Percentiles rank a stretch among this genome's conserved stretches.
These are phyloP conservation scores for Dioscorea dumetorum DNA, from an alignment of 106 monocot species.

Conservation along the genomic window DNA sequence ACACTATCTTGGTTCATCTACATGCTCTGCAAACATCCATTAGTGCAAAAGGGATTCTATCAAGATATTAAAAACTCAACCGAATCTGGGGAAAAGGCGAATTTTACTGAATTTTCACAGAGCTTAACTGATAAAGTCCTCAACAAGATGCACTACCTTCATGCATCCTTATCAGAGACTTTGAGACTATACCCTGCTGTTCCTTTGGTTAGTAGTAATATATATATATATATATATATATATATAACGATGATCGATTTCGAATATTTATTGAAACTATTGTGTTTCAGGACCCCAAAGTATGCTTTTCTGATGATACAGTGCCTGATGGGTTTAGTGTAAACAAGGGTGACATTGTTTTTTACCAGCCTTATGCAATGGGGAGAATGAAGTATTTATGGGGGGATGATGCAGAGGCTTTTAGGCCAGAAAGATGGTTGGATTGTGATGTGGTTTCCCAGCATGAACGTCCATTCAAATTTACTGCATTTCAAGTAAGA, in stretches of 20 bases:
- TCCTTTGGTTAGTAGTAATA: conserved; percentile 20
- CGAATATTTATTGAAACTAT: neutral
- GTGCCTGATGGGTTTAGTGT: conserved; percentile 36
- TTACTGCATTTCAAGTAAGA: conserved; percentile 26
- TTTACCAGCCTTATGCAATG: conserved; percentile 29
- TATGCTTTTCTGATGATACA: conserved; percentile 14
- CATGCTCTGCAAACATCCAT: conserved; percentile 15
- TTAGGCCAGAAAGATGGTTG: conserved; percentile 35
- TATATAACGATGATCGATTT: too few species aligned
- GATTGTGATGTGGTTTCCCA: conserved; percentile 14
- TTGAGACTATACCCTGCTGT: conserved; percentile 48
- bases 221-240: neutral
- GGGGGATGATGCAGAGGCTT: conserved; percentile 39
- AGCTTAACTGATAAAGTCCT: conserved; percentile 27
- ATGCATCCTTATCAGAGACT: conserved; percentile 47
- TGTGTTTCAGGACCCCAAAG: neutral
- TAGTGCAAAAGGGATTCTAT: conserved; percentile 7
- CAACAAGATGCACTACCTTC: conserved; percentile 52
- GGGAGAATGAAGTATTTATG: conserved; percentile 41
- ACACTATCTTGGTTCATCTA: conserved; percentile 30
- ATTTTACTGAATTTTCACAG: conserved; percentile 8
- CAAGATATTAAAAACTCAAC: conserved; percentile 12
- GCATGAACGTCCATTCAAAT: conserved; percentile 34
- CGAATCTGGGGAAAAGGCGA: neutral
- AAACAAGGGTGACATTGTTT: conserved; percentile 33